Base-by-base conservation (phyloP, 1,284 basidiomycete species). In the Heterobasidion annosum region DNA sequence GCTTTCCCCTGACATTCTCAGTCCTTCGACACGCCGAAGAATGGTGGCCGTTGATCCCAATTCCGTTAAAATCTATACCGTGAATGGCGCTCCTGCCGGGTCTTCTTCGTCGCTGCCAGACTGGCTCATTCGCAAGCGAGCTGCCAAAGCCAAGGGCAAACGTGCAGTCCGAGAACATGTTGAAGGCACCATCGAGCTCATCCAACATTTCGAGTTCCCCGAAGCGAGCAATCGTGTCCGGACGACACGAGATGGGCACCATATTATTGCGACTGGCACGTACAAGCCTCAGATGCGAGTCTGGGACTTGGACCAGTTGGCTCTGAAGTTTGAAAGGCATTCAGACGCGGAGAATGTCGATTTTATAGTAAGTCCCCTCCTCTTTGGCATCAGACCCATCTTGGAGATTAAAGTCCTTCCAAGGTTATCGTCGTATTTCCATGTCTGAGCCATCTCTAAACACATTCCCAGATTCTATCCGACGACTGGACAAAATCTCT, bases 401-500 rank as follows among this genome's bases (percentile, higher is more conserved):
- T 47, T 53, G 37, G 35, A 52, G 50, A 34, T 56, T 51, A 19
- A 55, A 33, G 16, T 35, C 18, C 45, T 45, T 34, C 50, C 52
- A 50, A 49, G 52, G 53, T 54, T 50, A 37, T 48, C 34, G 16
- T 19, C 19, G 18, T 43, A 19, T 5, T 15, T 37, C 18, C 12
- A 18, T 16, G 15, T 37, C 34, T 42, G n/a, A 25, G 25, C 44
- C 13, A 40, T 53, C 25, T 42, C 15, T 48, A 8, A 9, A n/a
- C 8, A 9, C 50, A 32, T 43, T 51, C 37, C 15, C 68, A 97
- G 94, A 88, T 95, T 65, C 78, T 99, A 9, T 98, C 95, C 0
- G 88, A 93, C 66, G 97, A 99, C 74, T 99, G 97, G 97, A 99
- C 96, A 15, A 99, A 99, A 71, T 89, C 90, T n/a, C 79, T 98